Conservation (phyloP, 495 filamentous ascomycete species). For the Neurospora tetrasperma region DNA sequence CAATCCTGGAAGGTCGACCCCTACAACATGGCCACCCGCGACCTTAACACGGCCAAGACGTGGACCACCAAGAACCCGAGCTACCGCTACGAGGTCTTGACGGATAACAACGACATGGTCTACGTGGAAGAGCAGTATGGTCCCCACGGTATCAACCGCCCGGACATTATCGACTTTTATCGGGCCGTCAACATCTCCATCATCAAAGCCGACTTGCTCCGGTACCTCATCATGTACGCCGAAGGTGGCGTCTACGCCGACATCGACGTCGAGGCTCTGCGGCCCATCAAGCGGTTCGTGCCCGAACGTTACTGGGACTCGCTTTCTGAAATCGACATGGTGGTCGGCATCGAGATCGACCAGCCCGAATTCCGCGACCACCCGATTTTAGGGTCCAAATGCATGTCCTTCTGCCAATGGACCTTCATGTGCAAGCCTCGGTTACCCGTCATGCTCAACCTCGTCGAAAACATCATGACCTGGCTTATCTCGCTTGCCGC, state of each 20-base stretch:
- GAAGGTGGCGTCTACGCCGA: constrained; percentile 48
- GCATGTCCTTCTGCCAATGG: constrained; percentile 54
- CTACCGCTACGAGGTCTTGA: constrained; percentile 51
- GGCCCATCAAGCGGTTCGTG: constrained; percentile 36
- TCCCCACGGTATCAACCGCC: constrained; percentile 40
- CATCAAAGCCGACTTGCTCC: constrained; percentile 47
- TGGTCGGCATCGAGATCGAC: constrained; percentile 55
- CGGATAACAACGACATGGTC: constrained; percentile 44
- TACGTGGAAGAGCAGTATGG: constrained; percentile 49
- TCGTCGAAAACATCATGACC: constrained; percentile 46
- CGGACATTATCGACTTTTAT: constrained; percentile 48
- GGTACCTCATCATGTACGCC: constrained; percentile 44
- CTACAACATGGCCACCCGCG: constrained; percentile 42
- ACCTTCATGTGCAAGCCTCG: constrained; percentile 50
- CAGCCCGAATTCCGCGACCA: constrained; percentile 48
- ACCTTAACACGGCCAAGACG: constrained; percentile 37
- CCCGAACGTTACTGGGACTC: constrained; percentile 31
- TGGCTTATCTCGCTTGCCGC: constrained; percentile 43
- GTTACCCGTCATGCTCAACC: constrained; percentile 46
- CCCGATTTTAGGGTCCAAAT: constrained; percentile 49
- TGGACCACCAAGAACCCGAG: constrained; percentile 49
- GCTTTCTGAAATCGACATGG: constrained; percentile 41
- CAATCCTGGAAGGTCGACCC: constrained; percentile 54
- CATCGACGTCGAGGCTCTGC: constrained; percentile 44
- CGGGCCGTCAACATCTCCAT: constrained; percentile 42